Percentiles rank a stretch among this genome's conserved stretches.
These are phyloP conservation scores for Aspergillus fumigatus DNA, from an alignment of 2,329 filamentous ascomycete species.

Conservation along the genomic window DNA sequence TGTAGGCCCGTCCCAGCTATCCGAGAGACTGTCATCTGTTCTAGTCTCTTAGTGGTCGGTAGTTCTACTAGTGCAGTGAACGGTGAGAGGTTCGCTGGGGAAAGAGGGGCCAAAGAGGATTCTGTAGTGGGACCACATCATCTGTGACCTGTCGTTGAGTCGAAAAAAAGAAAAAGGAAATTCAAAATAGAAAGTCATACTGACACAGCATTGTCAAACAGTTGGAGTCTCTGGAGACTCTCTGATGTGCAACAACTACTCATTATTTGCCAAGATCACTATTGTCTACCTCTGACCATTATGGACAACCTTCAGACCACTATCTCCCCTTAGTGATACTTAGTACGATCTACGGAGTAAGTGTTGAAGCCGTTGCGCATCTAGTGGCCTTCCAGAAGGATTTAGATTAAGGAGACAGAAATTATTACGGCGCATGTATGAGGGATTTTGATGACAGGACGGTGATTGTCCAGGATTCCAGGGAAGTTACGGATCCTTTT, in stretches of 20 bases:
- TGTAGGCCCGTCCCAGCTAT: constrained; percentile 18
- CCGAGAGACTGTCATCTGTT: constrained; percentile 10
- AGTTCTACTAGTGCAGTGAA: background rate
- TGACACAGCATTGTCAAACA: background rate
- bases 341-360: constrained; percentile 4
- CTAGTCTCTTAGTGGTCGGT: constrained; percentile 3
- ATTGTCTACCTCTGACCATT: background rate
- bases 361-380: constrained; percentile 11
- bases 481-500: background rate
- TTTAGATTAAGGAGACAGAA: constrained; percentile 11
- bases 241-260: background rate
- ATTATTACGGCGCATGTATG: background rate
- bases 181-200: background rate
- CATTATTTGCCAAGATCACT: background rate
- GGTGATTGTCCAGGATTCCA: background rate
- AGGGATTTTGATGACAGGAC: background rate
- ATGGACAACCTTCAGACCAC: constrained; percentile 2
- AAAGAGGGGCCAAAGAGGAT: background rate
- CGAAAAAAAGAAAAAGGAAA: background rate
- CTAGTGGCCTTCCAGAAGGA: constrained; percentile 19
- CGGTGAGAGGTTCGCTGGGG: background rate
- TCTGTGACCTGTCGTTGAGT: background rate
- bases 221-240: background rate
- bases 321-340: background rate
- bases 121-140: background rate